These are phyloP conservation scores for Huntiella savannae DNA, from an alignment of 2,329 filamentous ascomycete genomes.

Conservation along the genomic window DNA sequence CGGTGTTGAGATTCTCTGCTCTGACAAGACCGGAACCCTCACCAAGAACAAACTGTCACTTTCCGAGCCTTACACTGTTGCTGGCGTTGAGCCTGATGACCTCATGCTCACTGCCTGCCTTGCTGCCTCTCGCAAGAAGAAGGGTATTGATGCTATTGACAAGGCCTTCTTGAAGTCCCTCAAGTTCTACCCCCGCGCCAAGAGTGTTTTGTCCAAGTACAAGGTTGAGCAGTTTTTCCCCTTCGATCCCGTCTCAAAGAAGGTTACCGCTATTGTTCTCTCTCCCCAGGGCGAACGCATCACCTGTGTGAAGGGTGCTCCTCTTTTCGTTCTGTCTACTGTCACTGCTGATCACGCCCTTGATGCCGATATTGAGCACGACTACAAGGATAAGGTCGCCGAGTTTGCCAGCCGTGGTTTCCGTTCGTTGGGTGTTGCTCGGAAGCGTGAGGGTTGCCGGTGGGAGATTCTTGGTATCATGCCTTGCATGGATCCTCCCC, in stretches of 20 bases:
- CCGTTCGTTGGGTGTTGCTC: conserved; percentile 81
- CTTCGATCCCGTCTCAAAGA: conserved; percentile 59
- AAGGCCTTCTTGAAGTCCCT: conserved; percentile 53
- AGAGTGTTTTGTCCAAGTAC: conserved; percentile 64
- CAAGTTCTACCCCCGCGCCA: conserved; percentile 64
- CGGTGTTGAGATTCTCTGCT: too few species aligned
- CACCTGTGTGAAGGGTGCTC: conserved; percentile 78
- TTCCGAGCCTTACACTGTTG: conserved; percentile 64
- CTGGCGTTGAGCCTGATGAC: conserved; percentile 67
- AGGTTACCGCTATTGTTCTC: conserved; percentile 68
- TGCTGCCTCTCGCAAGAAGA: too few species aligned
- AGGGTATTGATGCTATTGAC: too few species aligned
- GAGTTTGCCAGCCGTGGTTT: conserved; percentile 88
- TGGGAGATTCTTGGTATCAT: conserved; percentile 94
- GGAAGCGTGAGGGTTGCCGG: conserved; percentile 60
- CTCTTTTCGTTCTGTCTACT: conserved; percentile 70
- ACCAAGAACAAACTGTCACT: conserved; percentile 30
- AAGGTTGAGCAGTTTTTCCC: conserved; percentile 42
- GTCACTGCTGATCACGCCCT: conserved; percentile 73
- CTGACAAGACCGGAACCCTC: too few species aligned
- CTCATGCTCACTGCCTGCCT: conserved; percentile 78
- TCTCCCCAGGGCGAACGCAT: conserved; percentile 70
- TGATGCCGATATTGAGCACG: conserved; percentile 55
- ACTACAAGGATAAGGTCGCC: conserved; percentile 82
- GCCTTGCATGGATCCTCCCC: conserved; percentile 81